Evolutionary conservation across 768 basidiomycete genomes (phyloP), one percentile per base, ranked within the genome.

Genomic region (Suillus fuscotomentosus): DNA sequence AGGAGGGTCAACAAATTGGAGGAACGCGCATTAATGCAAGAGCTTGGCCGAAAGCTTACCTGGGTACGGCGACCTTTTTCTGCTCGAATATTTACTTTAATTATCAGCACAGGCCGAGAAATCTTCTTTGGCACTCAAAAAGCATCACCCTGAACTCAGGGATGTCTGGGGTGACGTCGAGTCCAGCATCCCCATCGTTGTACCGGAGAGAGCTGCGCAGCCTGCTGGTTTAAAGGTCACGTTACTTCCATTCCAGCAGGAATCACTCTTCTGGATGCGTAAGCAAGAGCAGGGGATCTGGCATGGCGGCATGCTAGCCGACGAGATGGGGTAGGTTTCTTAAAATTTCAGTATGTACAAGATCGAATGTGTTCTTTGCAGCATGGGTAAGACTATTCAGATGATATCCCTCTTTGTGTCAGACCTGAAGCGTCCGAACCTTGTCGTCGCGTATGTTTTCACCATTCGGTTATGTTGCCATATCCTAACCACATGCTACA

Each of bases 301-400:
- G 93, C 80, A 82, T 56, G 97, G 97, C 43, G 97, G 97, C 5
- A 89, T 98, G 87, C 82, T 98, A 61, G 94, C 95, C 22, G 92
- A 95, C 68, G 93, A 95, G 77, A 95, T 95, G 93, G 95, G 94
- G 93, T 88, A 82, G 76, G 84, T 70, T 45, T 38, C 41, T 63
- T 45, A 38, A 11, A 60, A 10, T 43, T 63, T 63, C 55, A 68
- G 63, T 60, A n/a, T 41, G 15, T 36, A 57, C 64, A 63, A 66
- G 24, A 68, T 67, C 47, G n/a, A 56, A 59, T 66, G 31, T 8
- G 20, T 10, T 43, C 60, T 39, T 39, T 50, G 17, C 67, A 90
- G 91, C 22, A 94, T 95, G 93, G 92, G 91, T 15, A 95, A 95
- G 77, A 99, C 97, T 0, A 99, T 99, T 65, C 97, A 99, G 73